Conservation (phyloP, 2,329 filamentous ascomycete species). For the Colletotrichum lentis region DNA sequence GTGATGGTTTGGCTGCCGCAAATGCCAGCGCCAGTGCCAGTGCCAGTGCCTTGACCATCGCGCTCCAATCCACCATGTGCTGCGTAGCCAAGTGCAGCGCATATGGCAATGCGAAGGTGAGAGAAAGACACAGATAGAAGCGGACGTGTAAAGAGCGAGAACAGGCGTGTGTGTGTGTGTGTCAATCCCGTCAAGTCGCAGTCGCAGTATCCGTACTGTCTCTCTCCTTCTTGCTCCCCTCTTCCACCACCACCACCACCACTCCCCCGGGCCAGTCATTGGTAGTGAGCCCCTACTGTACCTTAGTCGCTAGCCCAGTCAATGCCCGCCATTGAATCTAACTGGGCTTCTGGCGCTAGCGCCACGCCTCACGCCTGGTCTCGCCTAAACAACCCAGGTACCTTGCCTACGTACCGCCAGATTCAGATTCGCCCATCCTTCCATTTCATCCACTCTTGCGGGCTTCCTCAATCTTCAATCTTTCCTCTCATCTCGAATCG, state of each 20-base stretch:
- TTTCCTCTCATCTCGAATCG: constrained; percentile 38
- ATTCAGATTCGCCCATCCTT: constrained; percentile 38
- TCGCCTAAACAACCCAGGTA: constrained; percentile 38
- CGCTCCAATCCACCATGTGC: constrained; percentile 14
- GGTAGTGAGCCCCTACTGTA: neutral
- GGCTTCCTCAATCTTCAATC: constrained; percentile 37
- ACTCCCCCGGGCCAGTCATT: constrained; percentile 9
- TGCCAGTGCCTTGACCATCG: constrained; percentile 6
- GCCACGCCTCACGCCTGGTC: constrained; percentile 38
- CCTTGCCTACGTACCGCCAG: constrained; percentile 37
- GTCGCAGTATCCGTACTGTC: constrained; percentile 11
- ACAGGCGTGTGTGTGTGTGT: constrained; percentile 11
- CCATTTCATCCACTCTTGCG: constrained; percentile 38
- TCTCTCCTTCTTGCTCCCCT: neutral
- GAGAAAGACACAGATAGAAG: neutral
- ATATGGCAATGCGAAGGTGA: constrained; percentile 17
- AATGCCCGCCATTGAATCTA: constrained; percentile 20
- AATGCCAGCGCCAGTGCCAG: constrained; percentile 16
- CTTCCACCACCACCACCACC: constrained; percentile 6
- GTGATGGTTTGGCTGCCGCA: neutral
- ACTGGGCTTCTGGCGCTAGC: constrained; percentile 36
- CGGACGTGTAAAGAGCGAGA: constrained; percentile 20
- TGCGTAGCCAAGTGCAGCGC: constrained; percentile 2
- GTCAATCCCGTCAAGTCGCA: constrained; percentile 26
- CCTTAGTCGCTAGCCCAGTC: constrained; percentile 18